Conservation (phyloP, 208 protist genomes). For the Acanthamoeba royreba region DNA sequence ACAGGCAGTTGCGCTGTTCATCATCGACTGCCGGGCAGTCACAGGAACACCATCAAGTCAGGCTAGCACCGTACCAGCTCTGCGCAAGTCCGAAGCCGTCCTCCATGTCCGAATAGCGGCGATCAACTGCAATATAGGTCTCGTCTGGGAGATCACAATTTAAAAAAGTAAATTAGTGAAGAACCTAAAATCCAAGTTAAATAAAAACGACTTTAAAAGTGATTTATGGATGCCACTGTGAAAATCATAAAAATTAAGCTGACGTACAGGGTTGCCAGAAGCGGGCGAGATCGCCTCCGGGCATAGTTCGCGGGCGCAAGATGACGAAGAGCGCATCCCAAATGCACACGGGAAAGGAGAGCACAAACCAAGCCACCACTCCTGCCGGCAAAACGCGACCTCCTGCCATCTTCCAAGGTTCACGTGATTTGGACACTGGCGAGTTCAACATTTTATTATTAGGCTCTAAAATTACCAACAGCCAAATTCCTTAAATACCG, state of each 20-base stretch:
- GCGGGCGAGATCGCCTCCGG: neutral
- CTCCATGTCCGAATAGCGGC: neutral
- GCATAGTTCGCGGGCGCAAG: conserved; percentile 2
- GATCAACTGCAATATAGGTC: neutral
- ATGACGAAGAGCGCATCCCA: conserved; percentile 1
- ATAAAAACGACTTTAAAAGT: neutral
- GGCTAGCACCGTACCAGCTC: neutral
- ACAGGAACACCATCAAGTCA: too few relatives aligned
- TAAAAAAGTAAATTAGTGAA: neutral
- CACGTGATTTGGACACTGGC: too few relatives aligned
- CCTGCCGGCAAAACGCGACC: neutral
- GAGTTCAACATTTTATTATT: too few relatives aligned
- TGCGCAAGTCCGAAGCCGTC: conserved; percentile 3
- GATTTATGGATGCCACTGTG: neutral
- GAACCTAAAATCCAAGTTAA: neutral
- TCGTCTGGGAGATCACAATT: neutral
- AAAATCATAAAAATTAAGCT: neutral
- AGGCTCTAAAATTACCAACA: too few relatives aligned
- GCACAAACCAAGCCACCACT: neutral
- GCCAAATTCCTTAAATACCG: too few relatives aligned
- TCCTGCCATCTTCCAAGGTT: too few relatives aligned
- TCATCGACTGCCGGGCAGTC: too few relatives aligned
- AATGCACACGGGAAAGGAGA: neutral
- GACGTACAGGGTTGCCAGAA: neutral
- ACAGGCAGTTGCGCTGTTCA: too few relatives aligned